Evolutionary conservation across 179 eudicot species (phyloP).

Genomic region (Spergularia azorica): DNA sequence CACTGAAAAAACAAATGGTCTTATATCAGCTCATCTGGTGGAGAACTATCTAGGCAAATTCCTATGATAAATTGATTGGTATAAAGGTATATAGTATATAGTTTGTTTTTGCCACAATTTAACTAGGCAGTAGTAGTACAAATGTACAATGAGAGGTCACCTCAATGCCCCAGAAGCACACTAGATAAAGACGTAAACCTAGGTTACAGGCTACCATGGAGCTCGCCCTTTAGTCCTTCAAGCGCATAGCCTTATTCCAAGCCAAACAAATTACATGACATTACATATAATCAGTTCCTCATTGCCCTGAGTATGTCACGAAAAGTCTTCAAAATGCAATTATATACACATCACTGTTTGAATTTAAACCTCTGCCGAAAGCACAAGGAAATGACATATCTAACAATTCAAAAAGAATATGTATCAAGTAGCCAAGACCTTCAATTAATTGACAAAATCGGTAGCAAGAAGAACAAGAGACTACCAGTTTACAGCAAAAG

Average conservation of each 20-base stretch:
- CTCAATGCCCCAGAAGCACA: background rate
- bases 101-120: background rate
- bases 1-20: conserved; percentile 40
- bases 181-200: background rate
- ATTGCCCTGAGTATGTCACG: background rate
- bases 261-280: too few relatives aligned
- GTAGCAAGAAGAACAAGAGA: background rate
- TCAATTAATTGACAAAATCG: conserved; percentile 1
- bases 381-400: background rate
- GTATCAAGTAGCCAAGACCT: background rate
- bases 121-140: too few relatives aligned
- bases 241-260: background rate
- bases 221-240: background rate
- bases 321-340: background rate
- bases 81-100: conserved; percentile 7
- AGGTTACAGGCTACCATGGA: background rate
- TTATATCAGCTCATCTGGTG: conserved; percentile 35
- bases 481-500: background rate
- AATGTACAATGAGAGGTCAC: background rate
- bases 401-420: background rate
- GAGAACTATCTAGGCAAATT: conserved; percentile 24
- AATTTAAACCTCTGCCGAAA: background rate
- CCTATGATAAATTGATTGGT: conserved; percentile 6
- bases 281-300: background rate
- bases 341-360: background rate